phyloP scores from a whole-genome alignment of 257 asterid species.

The Coffea eugenioides region DNA sequence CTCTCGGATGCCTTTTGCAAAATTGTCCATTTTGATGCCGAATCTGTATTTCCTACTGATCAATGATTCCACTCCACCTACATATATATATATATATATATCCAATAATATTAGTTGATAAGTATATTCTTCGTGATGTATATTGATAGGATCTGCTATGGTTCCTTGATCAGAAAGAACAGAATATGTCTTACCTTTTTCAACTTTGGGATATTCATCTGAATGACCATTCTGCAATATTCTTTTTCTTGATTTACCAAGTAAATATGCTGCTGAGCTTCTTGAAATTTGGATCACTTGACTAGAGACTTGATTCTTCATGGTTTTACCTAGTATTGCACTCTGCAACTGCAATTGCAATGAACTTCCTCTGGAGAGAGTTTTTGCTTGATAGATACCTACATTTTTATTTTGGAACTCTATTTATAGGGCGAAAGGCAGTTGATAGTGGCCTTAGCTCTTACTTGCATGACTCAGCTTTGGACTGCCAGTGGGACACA shows the following conservation, averaged over 20 bases:
- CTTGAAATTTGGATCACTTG: background rate
- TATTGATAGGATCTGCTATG: no score
- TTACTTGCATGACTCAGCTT: background rate
- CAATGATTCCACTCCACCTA: background rate
- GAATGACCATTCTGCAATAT: background rate
- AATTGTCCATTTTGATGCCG: background rate
- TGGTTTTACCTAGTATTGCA: background rate
- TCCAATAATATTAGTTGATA: background rate
- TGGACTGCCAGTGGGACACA: background rate
- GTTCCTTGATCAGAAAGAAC: no score
- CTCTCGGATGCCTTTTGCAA: background rate
- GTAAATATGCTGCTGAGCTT: conserved; percentile 3
- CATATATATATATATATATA: no score
- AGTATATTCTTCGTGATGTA: background rate
- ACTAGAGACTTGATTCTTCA: conserved; percentile 1
- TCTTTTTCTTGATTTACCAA: background rate
- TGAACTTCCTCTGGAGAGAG: background rate
- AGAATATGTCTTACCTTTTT: background rate
- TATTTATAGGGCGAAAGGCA: background rate
- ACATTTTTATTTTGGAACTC: background rate
- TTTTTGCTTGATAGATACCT: background rate
- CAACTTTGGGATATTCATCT: background rate
- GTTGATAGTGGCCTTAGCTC: background rate
- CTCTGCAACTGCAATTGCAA: background rate
- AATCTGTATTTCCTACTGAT: background rate